These are phyloP conservation scores for Salix caprea DNA, from an alignment of 345 rosid genomes.

Conservation along the genomic window DNA sequence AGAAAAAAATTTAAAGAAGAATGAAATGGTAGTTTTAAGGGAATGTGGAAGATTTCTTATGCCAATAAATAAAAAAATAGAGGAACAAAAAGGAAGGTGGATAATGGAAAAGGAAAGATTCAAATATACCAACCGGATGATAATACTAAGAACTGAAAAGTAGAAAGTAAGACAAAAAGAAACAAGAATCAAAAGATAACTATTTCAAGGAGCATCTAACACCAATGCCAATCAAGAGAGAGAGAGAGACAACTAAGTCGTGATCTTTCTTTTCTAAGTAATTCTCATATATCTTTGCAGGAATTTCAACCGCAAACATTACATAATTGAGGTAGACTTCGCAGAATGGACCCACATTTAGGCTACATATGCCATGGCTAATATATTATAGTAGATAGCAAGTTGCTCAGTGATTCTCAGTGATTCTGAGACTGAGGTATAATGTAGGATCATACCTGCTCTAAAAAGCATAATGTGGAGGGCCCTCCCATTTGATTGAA, in stretches of 20 bases:
- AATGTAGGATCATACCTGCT: slow-evolving; percentile 48
- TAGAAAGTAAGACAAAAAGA: neutral
- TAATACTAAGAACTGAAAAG: neutral
- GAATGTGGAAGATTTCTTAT: neutral
- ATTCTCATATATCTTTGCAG: neutral
- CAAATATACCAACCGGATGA: neutral
- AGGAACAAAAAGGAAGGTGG: neutral
- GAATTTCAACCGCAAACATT: neutral
- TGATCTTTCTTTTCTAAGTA: neutral
- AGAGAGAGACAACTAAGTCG: neutral
- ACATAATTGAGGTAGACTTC: neutral
- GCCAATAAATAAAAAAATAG: neutral
- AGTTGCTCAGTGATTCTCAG: neutral
- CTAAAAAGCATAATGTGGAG: slow-evolving; percentile 84
- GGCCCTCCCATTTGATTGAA: slow-evolving; percentile 89
- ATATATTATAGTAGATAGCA: neutral
- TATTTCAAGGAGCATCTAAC: neutral
- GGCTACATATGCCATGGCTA: neutral
- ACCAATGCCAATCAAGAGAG: neutral
- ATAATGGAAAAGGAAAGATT: neutral
- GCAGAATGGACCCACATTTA: neutral
- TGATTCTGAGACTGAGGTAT: neutral
- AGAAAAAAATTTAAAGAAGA: neutral
- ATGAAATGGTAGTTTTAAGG: neutral
- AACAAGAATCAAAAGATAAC: neutral